These are phyloP conservation scores for Penicillium brasilianum DNA, from an alignment of 2,329 filamentous ascomycete genomes.

Conservation along the genomic window DNA sequence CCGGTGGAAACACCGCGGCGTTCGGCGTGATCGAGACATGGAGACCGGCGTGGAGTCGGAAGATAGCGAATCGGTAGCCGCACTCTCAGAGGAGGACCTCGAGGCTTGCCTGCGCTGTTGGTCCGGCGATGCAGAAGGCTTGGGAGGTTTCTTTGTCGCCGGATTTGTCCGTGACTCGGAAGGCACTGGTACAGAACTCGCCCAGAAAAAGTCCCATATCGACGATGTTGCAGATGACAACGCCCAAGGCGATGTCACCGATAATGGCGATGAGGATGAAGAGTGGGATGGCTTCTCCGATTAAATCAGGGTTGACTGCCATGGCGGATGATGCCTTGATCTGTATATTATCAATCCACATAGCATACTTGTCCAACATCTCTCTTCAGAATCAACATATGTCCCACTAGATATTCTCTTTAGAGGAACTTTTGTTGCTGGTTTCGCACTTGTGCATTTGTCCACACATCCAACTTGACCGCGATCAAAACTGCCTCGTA, in stretches of 20 bases:
- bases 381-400: neutral
- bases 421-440: conserved; percentile 65
- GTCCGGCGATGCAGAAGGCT: conserved; percentile 78
- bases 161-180: conserved; percentile 71
- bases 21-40: conserved; percentile 47
- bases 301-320: conserved; percentile 25
- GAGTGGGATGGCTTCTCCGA: conserved; percentile 54
- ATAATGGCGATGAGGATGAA: conserved; percentile 41
- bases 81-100: conserved; percentile 55
- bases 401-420: neutral
- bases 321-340: neutral
- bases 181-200: conserved; percentile 27
- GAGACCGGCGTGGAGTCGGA: conserved; percentile 18
- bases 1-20: conserved; percentile 73
- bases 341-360: neutral
- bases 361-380: neutral
- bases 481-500: conserved; percentile 75
- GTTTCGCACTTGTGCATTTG: conserved; percentile 70
- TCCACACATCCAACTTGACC: conserved; percentile 76
- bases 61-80: conserved; percentile 20
- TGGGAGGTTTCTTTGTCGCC: conserved; percentile 96
- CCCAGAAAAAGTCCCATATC: conserved; percentile 28
- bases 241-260: conserved; percentile 24
- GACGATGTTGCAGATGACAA: conserved; percentile 21
- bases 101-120: conserved; percentile 82